A percentile compares a stretch with the other conserved stretches of the same genome.
Evolutionary conservation across 768 basidiomycete species (phyloP).

Genomic region (Gyrodon lividus): DNA sequence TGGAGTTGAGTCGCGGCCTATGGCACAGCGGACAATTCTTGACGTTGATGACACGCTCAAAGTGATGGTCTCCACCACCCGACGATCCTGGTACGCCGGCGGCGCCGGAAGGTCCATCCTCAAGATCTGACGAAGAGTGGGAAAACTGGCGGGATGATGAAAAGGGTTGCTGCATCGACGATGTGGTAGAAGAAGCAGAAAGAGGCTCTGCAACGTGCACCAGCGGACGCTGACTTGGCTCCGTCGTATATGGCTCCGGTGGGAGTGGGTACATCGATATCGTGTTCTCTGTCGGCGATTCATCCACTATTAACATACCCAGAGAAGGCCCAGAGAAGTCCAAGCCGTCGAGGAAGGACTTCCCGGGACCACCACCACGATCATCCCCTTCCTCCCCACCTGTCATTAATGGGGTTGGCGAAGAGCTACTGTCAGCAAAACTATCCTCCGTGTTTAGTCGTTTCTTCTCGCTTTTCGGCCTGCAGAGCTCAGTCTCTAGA

Average conservation of each 20-base stretch:
- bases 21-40: constrained; percentile 94
- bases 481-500: constrained; percentile 80
- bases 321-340: constrained; percentile 61
- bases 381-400: constrained; percentile 34
- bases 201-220: constrained; percentile 31
- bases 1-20: constrained; percentile 77
- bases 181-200: constrained; percentile 9
- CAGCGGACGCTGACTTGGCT: constrained; percentile 48
- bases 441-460: constrained; percentile 51
- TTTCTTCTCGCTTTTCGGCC: constrained; percentile 71
- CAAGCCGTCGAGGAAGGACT: constrained; percentile 48
- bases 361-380: constrained; percentile 29
- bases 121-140: constrained; percentile 46
- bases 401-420: constrained; percentile 50
- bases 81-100: constrained; percentile 8
- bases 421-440: constrained; percentile 45
- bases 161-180: constrained; percentile 4
- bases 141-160: constrained; percentile 31
- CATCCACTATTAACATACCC: constrained; percentile 29
- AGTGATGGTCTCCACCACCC: constrained; percentile 33
- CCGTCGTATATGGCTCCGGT: constrained; percentile 38
- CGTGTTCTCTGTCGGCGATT: constrained; percentile 26
- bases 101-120: constrained; percentile 32
- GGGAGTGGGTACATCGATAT: constrained; percentile 3
- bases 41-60: constrained; percentile 92